Percentiles rank a stretch among this genome's conserved stretches.
Evolutionary conservation across 2,329 filamentous ascomycete species (phyloP).

Genomic region (Talaromyces rugulosus): DNA sequence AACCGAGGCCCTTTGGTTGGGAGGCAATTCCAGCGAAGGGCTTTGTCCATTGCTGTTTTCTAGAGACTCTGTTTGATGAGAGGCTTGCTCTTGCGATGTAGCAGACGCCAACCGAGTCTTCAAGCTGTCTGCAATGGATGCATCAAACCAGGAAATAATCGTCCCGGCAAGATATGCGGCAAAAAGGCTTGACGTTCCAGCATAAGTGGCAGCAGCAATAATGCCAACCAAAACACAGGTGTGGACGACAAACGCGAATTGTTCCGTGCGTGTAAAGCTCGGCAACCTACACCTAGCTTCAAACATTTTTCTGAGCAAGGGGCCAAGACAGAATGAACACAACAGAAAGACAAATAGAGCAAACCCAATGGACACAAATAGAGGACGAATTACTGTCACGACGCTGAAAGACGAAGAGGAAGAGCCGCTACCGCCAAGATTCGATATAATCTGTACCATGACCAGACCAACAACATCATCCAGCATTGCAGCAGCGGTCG

Average conservation of each 20-base stretch:
- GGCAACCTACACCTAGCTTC: constrained; percentile 9
- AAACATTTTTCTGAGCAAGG: neutral
- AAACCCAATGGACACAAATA: constrained; percentile 46
- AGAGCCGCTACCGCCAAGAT: constrained; percentile 47
- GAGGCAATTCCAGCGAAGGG: neutral
- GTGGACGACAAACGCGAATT: constrained; percentile 39
- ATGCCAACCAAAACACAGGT: constrained; percentile 43
- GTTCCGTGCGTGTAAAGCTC: neutral
- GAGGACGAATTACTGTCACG: constrained; percentile 46
- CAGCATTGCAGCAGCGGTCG: constrained; percentile 72
- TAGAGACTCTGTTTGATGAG: neutral
- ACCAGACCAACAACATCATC: constrained; percentile 75
- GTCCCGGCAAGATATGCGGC: constrained; percentile 56
- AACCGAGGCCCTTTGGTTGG: neutral
- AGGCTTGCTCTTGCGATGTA: neutral
- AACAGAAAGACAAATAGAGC: constrained; percentile 23
- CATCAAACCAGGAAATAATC: constrained; percentile 48
- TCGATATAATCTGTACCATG: constrained; percentile 71
- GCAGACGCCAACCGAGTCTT: neutral
- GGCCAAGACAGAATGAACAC: constrained; percentile 17
- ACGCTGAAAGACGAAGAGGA: constrained; percentile 27
- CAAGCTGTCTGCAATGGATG: neutral
- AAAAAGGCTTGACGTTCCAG: constrained; percentile 54
- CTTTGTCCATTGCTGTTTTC: neutral
- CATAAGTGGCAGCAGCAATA: constrained; percentile 48